Conservation (phyloP, 306 rosid species). For the Datisca glomerata region DNA sequence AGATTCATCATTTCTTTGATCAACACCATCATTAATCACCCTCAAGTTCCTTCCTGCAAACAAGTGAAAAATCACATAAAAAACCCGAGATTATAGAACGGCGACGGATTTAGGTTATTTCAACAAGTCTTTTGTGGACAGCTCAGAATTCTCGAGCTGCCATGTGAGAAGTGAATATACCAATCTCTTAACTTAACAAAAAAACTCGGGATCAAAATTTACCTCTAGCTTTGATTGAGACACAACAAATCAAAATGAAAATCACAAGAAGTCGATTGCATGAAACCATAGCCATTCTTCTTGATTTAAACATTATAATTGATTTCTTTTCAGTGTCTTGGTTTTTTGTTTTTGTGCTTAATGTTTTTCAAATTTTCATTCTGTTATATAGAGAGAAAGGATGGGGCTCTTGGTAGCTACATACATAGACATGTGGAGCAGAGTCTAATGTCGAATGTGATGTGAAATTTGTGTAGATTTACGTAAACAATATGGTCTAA, state of each 20-base stretch:
- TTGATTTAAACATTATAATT: no score
- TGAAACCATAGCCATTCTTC: conserved; percentile 8
- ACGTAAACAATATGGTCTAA: no score
- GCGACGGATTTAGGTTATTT: no score
- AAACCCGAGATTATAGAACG: not conserved
- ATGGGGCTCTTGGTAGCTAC: no score
- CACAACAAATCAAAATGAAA: not conserved
- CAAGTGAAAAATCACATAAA: not conserved
- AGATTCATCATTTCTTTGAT: conserved; percentile 18
- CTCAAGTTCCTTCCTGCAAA: conserved; percentile 44
- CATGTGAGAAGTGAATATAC: not conserved
- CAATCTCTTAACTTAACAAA: not conserved
- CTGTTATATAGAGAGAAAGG: no score
- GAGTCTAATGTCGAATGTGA: no score
- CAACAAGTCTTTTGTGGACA: not conserved
- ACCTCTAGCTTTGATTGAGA: not conserved
- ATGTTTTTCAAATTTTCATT: no score
- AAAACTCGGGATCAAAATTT: not conserved
- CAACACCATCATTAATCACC: conserved; percentile 11
- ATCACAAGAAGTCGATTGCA: not conserved
- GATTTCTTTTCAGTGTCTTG: no score
- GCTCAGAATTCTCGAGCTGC: not conserved
- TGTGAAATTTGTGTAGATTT: no score
- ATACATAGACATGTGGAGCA: no score
- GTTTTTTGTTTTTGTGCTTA: no score